Evolutionary conservation across 176 grass and related monocot species (phyloP).

Genomic region (Paspalum vaginatum): DNA sequence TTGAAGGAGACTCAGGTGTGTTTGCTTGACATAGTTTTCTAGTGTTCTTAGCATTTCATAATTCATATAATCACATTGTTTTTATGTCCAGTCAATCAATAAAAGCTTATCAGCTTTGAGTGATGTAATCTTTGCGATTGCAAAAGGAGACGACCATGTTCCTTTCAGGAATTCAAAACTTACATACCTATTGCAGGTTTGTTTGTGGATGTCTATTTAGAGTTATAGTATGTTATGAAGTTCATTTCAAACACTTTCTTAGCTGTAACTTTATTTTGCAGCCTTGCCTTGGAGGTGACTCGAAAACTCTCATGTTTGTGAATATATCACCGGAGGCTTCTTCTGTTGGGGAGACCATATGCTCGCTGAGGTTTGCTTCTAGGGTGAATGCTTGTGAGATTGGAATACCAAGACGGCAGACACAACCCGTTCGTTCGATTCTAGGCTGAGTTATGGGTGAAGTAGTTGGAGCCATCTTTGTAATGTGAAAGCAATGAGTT

Average conservation of each 20-base stretch:
- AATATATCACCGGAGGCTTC: conserved; percentile 82
- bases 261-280: conserved; percentile 32
- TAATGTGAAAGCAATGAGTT: conserved; percentile 4
- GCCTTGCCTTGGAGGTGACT: conserved; percentile 97
- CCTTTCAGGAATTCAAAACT: conserved; percentile 97
- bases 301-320: conserved; percentile 94
- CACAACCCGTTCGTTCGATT: conserved; percentile 48
- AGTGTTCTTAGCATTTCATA: neutral
- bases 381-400: conserved; percentile 93
- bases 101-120: conserved; percentile 91
- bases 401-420: conserved; percentile 75
- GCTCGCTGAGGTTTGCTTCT: conserved; percentile 85
- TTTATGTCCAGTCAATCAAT: conserved; percentile 70
- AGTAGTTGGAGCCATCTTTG: neutral
- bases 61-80: neutral
- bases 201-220: neutral
- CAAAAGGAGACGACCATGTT: conserved; percentile 88
- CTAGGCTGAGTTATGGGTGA: conserved; percentile 54
- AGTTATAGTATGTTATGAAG: neutral
- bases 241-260: neutral
- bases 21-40: neutral
- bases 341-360: conserved; percentile 65
- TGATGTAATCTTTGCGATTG: conserved; percentile 91
- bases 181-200: conserved; percentile 91
- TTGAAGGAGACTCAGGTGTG: conserved; percentile 93